Conservation (phyloP, 2,329 filamentous ascomycete genomes). For the Colletotrichum chrysophilum region DNA sequence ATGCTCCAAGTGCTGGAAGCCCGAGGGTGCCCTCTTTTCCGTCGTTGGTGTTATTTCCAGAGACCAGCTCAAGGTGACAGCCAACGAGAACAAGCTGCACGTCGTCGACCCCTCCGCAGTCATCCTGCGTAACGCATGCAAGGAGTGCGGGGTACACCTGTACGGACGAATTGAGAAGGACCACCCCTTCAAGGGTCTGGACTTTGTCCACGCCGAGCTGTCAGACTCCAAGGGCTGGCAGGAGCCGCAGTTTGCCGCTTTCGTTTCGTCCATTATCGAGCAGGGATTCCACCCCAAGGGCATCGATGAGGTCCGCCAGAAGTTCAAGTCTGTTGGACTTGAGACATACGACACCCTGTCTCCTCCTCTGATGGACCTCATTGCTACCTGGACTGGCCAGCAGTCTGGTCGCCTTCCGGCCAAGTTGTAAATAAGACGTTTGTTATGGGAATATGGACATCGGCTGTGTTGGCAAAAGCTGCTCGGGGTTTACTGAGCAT, state of each 20-base stretch:
- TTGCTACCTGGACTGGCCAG: conserved; percentile 61
- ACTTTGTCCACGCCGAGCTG: conserved; percentile 71
- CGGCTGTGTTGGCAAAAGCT: not conserved
- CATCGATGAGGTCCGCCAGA: conserved; percentile 59
- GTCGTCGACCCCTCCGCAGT: conserved; percentile 60
- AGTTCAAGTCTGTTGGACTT: conserved; percentile 59
- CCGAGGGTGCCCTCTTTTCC: conserved; percentile 66
- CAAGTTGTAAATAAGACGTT: not conserved
- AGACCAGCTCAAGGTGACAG: conserved; percentile 59
- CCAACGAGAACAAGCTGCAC: conserved; percentile 61
- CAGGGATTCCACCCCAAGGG: conserved; percentile 63
- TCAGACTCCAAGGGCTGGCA: conserved; percentile 69
- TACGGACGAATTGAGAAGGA: conserved; percentile 69
- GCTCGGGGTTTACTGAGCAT: not conserved
- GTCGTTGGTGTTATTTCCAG: conserved; percentile 66
- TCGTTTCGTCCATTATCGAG: conserved; percentile 72
- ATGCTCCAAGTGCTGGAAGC: conserved; percentile 78
- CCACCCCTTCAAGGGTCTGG: conserved; percentile 72
- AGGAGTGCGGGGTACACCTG: conserved; percentile 64
- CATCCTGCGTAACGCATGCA: conserved; percentile 68
- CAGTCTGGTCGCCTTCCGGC: conserved; percentile 37
- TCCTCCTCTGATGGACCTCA: conserved; percentile 67
- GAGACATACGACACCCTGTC: conserved; percentile 68
- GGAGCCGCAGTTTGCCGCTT: conserved; percentile 73
- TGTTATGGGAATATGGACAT: not conserved